Base-by-base conservation (phyloP, 2,329 filamentous ascomycete genomes). In the Scedosporium apiospermum region DNA sequence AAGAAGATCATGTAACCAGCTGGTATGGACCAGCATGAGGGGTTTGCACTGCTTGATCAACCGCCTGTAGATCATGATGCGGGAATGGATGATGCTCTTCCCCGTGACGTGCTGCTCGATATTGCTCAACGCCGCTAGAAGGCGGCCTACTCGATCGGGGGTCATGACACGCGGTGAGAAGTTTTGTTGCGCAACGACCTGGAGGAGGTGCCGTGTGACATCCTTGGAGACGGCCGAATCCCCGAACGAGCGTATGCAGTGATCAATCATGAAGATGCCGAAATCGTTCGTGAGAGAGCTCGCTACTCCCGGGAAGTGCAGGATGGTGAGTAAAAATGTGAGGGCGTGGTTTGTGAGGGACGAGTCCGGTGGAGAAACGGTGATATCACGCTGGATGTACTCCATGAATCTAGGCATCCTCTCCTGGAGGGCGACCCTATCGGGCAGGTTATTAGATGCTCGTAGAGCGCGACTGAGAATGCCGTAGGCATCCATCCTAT, bases 1-100 rank as follows among this genome's bases (percentile, higher is more conserved):
- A 66, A 98, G 86, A 21, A 96, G 77, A 71, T 96, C 88, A 60
- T 88, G 82, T 58, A 97, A 79, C 93, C 95, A 99, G 64, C 90
- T 82, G 2, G 83, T 79, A 62, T 91, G 86, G 26, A 81, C 76
- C 16, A 87, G 75, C 87, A 99, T 96, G 23, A 85, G 77, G 18
- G 79, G 74, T 60, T 83, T 87, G 4, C 86, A 84, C 73, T 96
- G 90, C 64, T 84, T 83, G 26, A 96, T 68, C 1, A 99, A 78
- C 62, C 86, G 88, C 65, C 86, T 85, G 71, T 96, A 97, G 60
- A 96, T 88, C 57, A 86, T 79, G 10, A 96, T 80, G 16, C 93
- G 86, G 64, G 89, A 87, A 67, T 88, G 86, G 46, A 92, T 78
- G 44, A 96, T 89, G 64, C 88, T 91, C 70, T 92, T 96, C 18